Base-by-base conservation (phyloP, 306 rosid species). In the Chamaecrista fasciculata region DNA sequence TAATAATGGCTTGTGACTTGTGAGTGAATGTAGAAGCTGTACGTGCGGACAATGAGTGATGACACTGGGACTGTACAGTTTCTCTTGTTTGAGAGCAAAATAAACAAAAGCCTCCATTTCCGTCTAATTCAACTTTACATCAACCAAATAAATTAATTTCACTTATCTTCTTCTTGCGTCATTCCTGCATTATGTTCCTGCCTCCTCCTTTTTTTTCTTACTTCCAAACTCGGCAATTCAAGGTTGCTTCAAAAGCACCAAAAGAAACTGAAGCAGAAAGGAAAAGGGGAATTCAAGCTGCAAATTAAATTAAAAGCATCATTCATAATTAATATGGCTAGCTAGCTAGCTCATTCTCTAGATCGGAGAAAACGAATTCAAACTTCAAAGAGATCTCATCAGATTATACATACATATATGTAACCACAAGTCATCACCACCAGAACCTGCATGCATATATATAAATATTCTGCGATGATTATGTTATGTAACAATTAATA, bases 191-290 rank as follows among this genome's bases (percentile, higher is more conserved):
- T 6, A 50, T 46, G 7, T 34, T 59, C 63, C 39, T 26, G 19
- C 33, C 25, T 39, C 40, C 46, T n/a, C n/a, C n/a, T n/a, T n/a
- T 6, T 62, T 46, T 12, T 34, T 59, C 63, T 51, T 26, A 26
- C 33, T 39, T 39, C 40, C 46, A 51, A 63, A 63, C 69, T 25
- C n/a, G 55, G 74, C 19, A 55, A 31, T 69, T 43, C 65, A 56
- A 26, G 60, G 59, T 31, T 33, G 34, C 21, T 49, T 26, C 48
- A 31, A 29, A 40, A 15, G 4, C 34, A 24, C 37, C 34, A 5
- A 42, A 14, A 40, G 52, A 46, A 37, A 15, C 36, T 33, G 36
- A 62, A 15, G 2, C 52, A 16, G 6, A 28, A 62, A 62, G 1
- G 6, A 2, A 24, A n/a, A n/a, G n/a, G n/a, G n/a, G n/a, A n/a